A percentile compares a stretch with the other conserved stretches of the same genome.
These are phyloP conservation scores for Neostapfia colusana DNA, from an alignment of 176 grass and related monocot species.

Conservation along the genomic window DNA sequence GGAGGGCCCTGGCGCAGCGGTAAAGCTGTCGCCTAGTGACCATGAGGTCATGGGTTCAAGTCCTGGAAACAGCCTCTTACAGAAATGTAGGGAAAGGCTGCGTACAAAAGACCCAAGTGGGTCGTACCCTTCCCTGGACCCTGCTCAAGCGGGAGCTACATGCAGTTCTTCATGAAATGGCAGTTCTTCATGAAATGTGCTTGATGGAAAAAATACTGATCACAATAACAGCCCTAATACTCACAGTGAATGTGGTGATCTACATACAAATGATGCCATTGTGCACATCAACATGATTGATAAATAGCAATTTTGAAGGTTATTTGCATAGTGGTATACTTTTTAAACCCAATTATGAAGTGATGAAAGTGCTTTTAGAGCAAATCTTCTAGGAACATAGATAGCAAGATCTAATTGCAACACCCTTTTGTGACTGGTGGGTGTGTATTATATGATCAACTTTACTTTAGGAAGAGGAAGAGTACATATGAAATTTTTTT, in stretches of 20 bases:
- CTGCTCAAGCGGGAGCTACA: no score
- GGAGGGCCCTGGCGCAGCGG: no score
- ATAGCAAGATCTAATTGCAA: not conserved
- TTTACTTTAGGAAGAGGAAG: not conserved
- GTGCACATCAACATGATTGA: not conserved
- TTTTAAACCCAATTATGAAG: not conserved
- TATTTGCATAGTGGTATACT: not conserved
- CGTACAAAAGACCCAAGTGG: no score
- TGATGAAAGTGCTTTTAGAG: not conserved
- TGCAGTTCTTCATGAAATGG: not conserved
- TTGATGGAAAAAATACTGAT: slow-evolving; percentile 8
- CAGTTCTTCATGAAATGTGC: slow-evolving; percentile 7
- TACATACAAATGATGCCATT: not conserved
- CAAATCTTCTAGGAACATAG: not conserved
- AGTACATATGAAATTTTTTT: not conserved
- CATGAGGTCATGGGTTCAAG: no score
- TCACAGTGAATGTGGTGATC: not conserved
- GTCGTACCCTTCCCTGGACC: no score
- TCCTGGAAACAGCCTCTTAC: no score
- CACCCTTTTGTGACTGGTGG: not conserved
- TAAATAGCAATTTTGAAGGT: not conserved
- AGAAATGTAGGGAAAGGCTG: no score
- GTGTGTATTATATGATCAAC: not conserved
- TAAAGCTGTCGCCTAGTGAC: no score
- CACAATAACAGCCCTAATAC: not conserved